Conservation (phyloP, 2,329 filamentous ascomycete genomes). For the Botrytis tulipae region DNA sequence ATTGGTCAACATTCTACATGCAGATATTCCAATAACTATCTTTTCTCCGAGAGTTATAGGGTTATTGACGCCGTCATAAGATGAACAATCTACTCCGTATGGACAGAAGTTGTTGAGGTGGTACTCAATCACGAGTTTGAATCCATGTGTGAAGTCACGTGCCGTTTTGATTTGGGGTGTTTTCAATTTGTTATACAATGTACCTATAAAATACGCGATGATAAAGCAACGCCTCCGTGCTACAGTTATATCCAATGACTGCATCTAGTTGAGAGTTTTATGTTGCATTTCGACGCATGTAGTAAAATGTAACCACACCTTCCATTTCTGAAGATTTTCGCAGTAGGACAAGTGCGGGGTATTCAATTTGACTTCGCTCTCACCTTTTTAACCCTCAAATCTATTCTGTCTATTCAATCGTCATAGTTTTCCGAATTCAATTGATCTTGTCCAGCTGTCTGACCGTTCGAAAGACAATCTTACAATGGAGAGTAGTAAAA, state of each 20-base stretch:
- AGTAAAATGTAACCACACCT: background rate
- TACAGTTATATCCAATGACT: background rate
- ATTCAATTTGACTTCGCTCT: background rate
- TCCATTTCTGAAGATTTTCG: background rate
- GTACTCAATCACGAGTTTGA: background rate
- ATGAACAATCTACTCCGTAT: background rate
- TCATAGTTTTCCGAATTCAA: background rate
- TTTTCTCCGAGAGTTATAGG: background rate
- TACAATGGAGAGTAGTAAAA: background rate
- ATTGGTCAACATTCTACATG: background rate
- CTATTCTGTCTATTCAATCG: background rate
- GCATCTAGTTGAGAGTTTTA: background rate
- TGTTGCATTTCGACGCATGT: background rate
- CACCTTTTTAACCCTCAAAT: background rate
- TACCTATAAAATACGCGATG: background rate
- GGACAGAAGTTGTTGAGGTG: background rate
- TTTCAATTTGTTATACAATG: background rate
- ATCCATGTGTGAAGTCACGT: background rate
- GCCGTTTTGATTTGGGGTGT: background rate
- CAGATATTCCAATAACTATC: background rate
- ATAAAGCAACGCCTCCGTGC: background rate
- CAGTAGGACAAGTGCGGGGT: background rate
- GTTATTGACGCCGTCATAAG: background rate
- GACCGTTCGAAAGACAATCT: background rate
- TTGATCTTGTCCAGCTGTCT: background rate